These are phyloP conservation scores for Cladosporium sp. DNA, from an alignment of 2,329 filamentous ascomycete species.

Conservation along the genomic window DNA sequence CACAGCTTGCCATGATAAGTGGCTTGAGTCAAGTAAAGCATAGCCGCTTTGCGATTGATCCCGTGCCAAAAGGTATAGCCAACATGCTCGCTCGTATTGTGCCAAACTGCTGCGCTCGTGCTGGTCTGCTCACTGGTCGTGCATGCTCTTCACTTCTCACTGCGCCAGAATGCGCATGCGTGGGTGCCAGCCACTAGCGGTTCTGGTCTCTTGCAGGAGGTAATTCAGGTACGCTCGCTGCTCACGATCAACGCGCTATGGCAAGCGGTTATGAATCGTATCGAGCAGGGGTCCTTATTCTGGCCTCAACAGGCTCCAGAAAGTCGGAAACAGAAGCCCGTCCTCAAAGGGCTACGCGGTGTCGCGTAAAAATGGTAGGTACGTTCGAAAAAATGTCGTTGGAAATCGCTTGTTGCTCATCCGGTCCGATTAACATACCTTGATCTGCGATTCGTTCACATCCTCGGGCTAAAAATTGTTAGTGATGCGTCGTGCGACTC, in stretches of 20 bases:
- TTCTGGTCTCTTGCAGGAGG: constrained; percentile 11
- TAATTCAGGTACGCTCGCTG: constrained; percentile 8
- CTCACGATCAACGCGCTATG: constrained; percentile 5
- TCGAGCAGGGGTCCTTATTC: constrained; percentile 7
- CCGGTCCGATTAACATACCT: constrained; percentile 95
- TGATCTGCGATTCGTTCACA: constrained; percentile 95
- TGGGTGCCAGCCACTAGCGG: constrained; percentile 18
- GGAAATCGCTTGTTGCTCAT: constrained; percentile 35
- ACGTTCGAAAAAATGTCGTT: constrained; percentile 28
- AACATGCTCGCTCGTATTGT: neutral
- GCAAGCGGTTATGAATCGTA: constrained; percentile 1
- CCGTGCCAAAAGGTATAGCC: neutral
- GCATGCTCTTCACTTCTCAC: constrained; percentile 26
- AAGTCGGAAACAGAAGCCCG: neutral
- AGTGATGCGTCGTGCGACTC: constrained; percentile 34
- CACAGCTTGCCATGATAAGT: neutral
- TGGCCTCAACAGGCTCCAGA: constrained; percentile 5
- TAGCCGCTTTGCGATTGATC: neutral
- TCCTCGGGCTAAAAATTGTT: constrained; percentile 73
- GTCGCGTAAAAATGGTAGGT: constrained; percentile 3
- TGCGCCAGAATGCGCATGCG: constrained; percentile 28
- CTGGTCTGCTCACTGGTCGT: constrained; percentile 53
- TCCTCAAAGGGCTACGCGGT: constrained; percentile 8
- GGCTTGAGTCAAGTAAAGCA: neutral
- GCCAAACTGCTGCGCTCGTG: constrained; percentile 26